Percentiles rank a stretch among this genome's conserved stretches.
Conservation (phyloP, 2,329 filamentous ascomycete species). For the Penicillium fuscoglaucum region DNA sequence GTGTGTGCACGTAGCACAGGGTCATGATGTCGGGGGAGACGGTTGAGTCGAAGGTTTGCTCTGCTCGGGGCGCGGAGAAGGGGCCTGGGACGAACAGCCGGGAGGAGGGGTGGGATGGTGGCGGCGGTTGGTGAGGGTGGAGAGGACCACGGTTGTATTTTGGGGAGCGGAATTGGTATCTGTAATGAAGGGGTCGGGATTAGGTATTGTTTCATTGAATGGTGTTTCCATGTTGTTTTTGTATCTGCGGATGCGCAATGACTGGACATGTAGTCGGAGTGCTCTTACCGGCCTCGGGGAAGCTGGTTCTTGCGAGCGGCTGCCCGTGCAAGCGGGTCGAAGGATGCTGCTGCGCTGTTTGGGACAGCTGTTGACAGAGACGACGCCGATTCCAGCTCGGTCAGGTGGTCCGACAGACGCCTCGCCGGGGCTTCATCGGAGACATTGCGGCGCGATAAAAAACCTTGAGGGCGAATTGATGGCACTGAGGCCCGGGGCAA, state of each 20-base stretch:
- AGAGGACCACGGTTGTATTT: slow-evolving; percentile 93
- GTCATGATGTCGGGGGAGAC: slow-evolving; percentile 85
- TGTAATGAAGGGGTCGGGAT: slow-evolving; percentile 39
- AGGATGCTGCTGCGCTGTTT: slow-evolving; percentile 48
- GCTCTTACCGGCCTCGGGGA: slow-evolving; percentile 55
- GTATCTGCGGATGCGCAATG: background rate
- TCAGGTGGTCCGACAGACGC: slow-evolving; percentile 33
- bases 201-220: slow-evolving; percentile 4
- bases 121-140: slow-evolving; percentile 88
- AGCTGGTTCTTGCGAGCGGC: slow-evolving; percentile 45
- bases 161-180: slow-evolving; percentile 92
- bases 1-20: slow-evolving; percentile 80
- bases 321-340: slow-evolving; percentile 52
- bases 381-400: slow-evolving; percentile 51
- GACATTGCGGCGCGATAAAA: slow-evolving; percentile 48
- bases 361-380: slow-evolving; percentile 45
- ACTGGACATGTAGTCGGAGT: background rate
- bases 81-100: slow-evolving; percentile 87
- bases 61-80: slow-evolving; percentile 81
- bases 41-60: slow-evolving; percentile 86
- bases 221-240: background rate
- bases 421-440: slow-evolving; percentile 43
- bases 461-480: slow-evolving; percentile 32
- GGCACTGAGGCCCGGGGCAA: slow-evolving; percentile 38
- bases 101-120: slow-evolving; percentile 80